Conservation (phyloP, 2,329 filamentous ascomycete species). For the Cryphonectria naterciae region DNA sequence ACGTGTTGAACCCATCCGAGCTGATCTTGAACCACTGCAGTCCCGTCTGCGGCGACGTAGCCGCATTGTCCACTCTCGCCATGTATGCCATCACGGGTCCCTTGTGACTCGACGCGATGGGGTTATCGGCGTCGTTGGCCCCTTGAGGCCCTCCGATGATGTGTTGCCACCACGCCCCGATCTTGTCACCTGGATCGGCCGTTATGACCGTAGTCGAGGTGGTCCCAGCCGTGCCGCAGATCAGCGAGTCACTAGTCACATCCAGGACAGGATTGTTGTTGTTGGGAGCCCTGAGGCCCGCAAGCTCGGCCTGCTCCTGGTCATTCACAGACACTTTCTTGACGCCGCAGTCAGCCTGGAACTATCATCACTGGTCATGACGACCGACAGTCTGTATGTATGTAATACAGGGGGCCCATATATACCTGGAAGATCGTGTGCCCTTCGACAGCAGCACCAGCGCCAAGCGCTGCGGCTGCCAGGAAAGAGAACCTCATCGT, state of each 20-base stretch:
- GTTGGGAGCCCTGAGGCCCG: constrained; percentile 51
- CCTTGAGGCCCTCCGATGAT: constrained; percentile 57
- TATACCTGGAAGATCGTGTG: constrained; percentile 50
- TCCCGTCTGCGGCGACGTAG: constrained; percentile 45
- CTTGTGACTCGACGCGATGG: constrained; percentile 59
- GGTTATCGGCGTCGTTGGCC: constrained; percentile 54
- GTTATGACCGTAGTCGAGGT: constrained; percentile 50
- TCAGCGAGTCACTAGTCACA: constrained; percentile 52
- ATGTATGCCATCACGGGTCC: constrained; percentile 59
- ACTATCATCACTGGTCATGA: background rate
- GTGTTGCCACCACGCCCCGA: constrained; percentile 58
- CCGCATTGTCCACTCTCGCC: constrained; percentile 56
- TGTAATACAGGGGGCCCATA: background rate
- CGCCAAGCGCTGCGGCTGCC: constrained; percentile 39
- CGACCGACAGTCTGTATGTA: background rate
- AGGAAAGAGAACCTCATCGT: constrained; percentile 45
- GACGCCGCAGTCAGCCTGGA: background rate
- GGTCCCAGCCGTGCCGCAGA: constrained; percentile 51
- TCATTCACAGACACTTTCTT: constrained; percentile 53
- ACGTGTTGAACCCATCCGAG: constrained; percentile 51
- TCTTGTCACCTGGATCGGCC: constrained; percentile 54
- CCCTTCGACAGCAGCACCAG: constrained; percentile 43
- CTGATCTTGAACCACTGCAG: constrained; percentile 61
- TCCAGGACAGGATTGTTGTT: constrained; percentile 59
- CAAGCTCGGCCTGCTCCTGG: constrained; percentile 46